A percentile compares a stretch with the other conserved stretches of the same genome.
These are phyloP conservation scores for Salix caprea DNA, from an alignment of 345 rosid species.

Conservation along the genomic window DNA sequence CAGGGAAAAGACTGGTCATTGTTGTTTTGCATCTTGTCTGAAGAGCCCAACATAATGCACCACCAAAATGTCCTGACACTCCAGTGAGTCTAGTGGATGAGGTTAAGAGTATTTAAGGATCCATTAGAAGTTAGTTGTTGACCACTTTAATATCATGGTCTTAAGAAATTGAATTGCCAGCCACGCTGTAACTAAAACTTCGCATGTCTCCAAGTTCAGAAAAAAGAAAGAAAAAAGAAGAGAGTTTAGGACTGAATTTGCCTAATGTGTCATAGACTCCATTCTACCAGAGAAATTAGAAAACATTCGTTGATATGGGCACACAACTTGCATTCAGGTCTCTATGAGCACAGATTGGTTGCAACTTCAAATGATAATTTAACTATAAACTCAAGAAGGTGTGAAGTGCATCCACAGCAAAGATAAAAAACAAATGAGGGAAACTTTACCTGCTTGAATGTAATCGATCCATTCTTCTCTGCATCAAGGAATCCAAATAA, in stretches of 20 bases:
- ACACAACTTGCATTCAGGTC: not conserved
- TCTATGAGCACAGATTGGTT: not conserved
- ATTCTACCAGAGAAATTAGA: not conserved
- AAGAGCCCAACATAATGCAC: not conserved
- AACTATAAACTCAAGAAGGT: not conserved
- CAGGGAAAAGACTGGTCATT: too few relatives aligned
- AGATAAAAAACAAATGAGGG: not conserved
- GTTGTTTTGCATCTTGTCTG: too few relatives aligned
- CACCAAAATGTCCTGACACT: not conserved
- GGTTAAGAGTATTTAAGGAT: not conserved
- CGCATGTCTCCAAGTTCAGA: not conserved
- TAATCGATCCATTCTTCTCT: conserved; percentile 67
- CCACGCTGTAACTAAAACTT: not conserved
- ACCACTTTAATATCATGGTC: not conserved
- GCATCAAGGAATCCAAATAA: conserved; percentile 78
- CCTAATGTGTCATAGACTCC: not conserved
- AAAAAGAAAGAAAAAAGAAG: too few relatives aligned
- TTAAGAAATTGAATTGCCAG: not conserved
- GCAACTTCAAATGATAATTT: not conserved
- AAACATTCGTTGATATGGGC: not conserved
- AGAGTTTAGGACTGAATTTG: not conserved
- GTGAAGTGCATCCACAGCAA: not conserved
- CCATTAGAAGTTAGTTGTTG: not conserved
- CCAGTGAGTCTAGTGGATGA: not conserved
- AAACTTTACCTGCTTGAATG: conserved; percentile 75